phyloP scores from a whole-genome alignment of 2,329 filamentous ascomycete genomes.

The Volutella citrinella region DNA sequence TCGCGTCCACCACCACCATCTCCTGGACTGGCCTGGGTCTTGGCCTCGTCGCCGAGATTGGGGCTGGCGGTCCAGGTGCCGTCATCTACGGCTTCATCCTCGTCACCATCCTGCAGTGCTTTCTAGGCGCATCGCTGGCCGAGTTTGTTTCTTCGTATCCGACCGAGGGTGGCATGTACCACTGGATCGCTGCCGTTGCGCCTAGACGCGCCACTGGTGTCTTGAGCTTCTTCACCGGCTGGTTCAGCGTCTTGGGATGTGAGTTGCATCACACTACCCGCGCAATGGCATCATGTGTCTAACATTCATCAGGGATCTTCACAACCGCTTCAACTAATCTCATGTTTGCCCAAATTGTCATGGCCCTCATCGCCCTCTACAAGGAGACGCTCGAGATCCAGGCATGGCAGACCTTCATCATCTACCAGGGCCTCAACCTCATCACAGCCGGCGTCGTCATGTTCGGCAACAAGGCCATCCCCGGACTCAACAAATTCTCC shows the following conservation, averaged over 20 bases:
- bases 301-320: constrained; percentile 35
- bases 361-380: constrained; percentile 41
- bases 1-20: constrained; percentile 48
- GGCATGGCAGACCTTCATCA: constrained; percentile 47
- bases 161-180: constrained; percentile 48
- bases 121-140: constrained; percentile 37
- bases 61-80: constrained; percentile 44
- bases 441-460: constrained; percentile 42
- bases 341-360: constrained; percentile 39
- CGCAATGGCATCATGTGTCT: background rate
- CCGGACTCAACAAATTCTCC: constrained; percentile 40
- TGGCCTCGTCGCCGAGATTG: constrained; percentile 43
- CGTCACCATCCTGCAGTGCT: constrained; percentile 43
- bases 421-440: constrained; percentile 41
- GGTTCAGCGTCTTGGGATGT: constrained; percentile 40
- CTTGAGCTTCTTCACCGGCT: constrained; percentile 43
- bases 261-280: constrained; percentile 3
- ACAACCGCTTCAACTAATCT: constrained; percentile 43
- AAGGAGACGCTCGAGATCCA: constrained; percentile 36
- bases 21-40: constrained; percentile 47
- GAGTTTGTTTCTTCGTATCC: constrained; percentile 47
- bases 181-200: constrained; percentile 47
- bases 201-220: constrained; percentile 36
- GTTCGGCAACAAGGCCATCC: constrained; percentile 45
- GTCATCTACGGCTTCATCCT: constrained; percentile 51